Base-by-base conservation (phyloP, 768 basidiomycete genomes). In the Cystoderma amianthinum region DNA sequence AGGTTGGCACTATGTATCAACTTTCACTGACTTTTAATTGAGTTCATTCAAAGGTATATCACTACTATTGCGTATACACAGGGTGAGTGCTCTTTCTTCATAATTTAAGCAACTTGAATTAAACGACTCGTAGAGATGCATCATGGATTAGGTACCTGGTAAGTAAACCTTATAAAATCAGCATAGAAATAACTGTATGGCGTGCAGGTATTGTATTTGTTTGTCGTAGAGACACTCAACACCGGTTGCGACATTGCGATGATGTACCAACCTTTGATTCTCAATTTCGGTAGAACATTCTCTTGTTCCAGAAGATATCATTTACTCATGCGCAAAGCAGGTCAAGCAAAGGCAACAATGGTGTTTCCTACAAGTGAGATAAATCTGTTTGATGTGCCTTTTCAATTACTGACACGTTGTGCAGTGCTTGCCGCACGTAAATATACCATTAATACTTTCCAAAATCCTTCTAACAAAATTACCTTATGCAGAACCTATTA, bases 11-110 rank as follows among this genome's bases (percentile, higher is more conserved):
- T 15, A 28, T 28, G 16, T 35, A 17, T 28, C 13, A 13, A 19
- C 21, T 21, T 13, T 9, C 34, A 13, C 7, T 25, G 13, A 10
- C 13, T 7, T 24, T 9, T 38, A 34, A 6, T 22, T 3, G 2
- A 6, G 4, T 34, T 4, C 15, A 12, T 13, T 2, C 21, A n/a
- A n/a, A 67, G 64, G 48, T 43, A 5, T 62, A 63, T 37, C 49
- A 53, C 13, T 68, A 68, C 50, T 64, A 57, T 44, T 61, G 57
- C 44, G 50, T 53, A n/a, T 66, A 59, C 48, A 62, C 53, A 44
- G 61, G 44, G 65, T 64, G 21, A 38, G 48, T 30, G n/a, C n/a
- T 15, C 15, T 16, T 1, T 3, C 9, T 15, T 13, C 23, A 32
- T 37, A 23, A 21, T 7, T 30, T 15, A 19, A 22, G 15, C 17